Percentiles rank a stretch among this genome's conserved stretches.
Evolutionary conservation across 768 basidiomycete species (phyloP).

Genomic region (Leccinum subgranulosum): DNA sequence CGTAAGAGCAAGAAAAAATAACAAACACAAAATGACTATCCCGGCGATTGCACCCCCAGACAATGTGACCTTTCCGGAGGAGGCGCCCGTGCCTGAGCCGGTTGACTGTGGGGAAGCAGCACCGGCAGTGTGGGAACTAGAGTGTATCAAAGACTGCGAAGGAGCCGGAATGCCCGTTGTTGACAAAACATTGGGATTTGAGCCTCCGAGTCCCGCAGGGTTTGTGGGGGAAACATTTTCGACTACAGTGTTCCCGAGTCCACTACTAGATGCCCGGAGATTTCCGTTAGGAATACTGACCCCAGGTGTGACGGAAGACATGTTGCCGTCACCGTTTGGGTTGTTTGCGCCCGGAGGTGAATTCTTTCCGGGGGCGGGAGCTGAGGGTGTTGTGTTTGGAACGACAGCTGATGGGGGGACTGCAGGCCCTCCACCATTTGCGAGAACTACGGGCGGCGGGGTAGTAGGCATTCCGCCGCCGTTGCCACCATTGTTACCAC

Average conservation of each 20-base stretch:
- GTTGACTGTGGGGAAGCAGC: constrained; percentile 15
- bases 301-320: background rate
- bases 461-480: constrained; percentile 1
- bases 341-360: background rate
- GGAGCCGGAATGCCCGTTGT: background rate
- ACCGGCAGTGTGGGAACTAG: constrained; percentile 12
- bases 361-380: background rate
- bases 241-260: background rate
- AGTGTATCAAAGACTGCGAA: constrained; percentile 1
- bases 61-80: constrained; percentile 26
- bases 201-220: background rate
- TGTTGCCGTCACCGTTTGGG: background rate
- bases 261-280: background rate
- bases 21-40: constrained; percentile 33
- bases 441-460: background rate
- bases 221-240: background rate
- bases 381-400: background rate
- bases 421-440: background rate
- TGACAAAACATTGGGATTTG: background rate
- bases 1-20: constrained; percentile 33
- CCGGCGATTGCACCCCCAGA: constrained; percentile 48
- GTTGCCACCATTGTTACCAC: background rate
- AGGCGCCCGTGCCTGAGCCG: constrained; percentile 2
- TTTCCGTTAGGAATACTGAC: background rate
- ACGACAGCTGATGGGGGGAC: background rate